phyloP scores from a whole-genome alignment of 169 alveolate genomes.

The Eimeria brunetti region DNA sequence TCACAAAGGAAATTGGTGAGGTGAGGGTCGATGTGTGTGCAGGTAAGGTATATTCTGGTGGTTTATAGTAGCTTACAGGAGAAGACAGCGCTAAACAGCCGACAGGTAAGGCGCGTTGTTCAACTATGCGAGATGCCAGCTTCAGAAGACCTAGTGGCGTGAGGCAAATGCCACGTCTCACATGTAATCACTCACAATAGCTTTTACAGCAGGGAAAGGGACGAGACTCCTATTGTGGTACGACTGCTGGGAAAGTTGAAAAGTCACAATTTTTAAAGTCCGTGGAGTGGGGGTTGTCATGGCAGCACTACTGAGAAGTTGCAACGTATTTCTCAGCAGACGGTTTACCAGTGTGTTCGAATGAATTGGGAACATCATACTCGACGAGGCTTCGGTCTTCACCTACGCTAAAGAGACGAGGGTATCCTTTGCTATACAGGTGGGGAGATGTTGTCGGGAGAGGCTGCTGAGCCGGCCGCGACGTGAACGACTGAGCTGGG shows the following conservation, averaged over 20 bases:
- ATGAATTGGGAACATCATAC: constrained; percentile 72
- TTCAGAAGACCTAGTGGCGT: constrained; percentile 35
- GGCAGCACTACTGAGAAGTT: neutral
- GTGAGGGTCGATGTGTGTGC: neutral
- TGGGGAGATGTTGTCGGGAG: constrained; percentile 43
- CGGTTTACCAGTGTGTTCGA: constrained; percentile 75
- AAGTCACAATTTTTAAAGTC: neutral
- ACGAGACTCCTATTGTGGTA: neutral
- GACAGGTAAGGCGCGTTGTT: constrained; percentile 50
- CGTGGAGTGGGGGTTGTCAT: neutral
- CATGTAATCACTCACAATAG: neutral
- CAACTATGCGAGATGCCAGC: constrained; percentile 15
- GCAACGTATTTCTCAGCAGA: neutral
- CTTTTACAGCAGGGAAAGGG: neutral
- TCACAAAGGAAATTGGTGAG: neutral
- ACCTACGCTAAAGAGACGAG: constrained; percentile 81
- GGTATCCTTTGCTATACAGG: constrained; percentile 8
- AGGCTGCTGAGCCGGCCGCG: constrained; percentile 65
- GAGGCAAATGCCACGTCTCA: neutral
- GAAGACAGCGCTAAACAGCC: constrained; percentile 57
- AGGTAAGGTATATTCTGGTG: neutral
- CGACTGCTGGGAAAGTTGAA: neutral
- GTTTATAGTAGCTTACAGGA: constrained; percentile 8
- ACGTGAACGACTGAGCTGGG: constrained; percentile 30
- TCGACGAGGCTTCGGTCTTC: constrained; percentile 81